These are phyloP conservation scores for Sporopachydermia quercuum DNA, from an alignment of 805 yeast species.

Conservation along the genomic window DNA sequence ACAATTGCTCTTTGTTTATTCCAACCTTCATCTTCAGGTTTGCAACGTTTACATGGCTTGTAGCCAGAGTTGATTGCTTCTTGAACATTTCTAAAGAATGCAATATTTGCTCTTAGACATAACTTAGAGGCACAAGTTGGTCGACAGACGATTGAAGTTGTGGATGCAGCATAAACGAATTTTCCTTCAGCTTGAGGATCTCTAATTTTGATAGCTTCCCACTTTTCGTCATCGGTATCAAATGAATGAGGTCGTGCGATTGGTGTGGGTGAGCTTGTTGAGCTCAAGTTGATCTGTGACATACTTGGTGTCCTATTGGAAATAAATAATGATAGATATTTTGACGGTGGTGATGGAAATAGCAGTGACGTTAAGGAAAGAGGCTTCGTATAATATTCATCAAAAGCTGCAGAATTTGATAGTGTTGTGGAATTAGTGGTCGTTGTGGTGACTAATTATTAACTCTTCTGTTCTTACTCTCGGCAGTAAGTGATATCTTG, in stretches of 20 bases:
- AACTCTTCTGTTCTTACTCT: no score
- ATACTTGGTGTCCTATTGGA: no score
- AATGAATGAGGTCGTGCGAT: not conserved
- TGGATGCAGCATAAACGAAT: constrained; percentile 19
- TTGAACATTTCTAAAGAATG: constrained; percentile 2
- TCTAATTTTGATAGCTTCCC: constrained; percentile 32
- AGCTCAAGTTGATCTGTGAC: no score
- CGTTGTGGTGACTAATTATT: no score
- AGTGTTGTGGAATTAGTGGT: no score
- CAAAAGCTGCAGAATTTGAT: no score
- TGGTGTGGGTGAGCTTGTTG: no score
- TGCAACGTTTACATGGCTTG: constrained; percentile 7
- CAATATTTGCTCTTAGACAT: constrained; percentile 4
- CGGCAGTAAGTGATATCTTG: no score
- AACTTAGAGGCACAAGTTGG: constrained; percentile 5
- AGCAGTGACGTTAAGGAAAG: no score
- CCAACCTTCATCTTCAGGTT: constrained; percentile 14
- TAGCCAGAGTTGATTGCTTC: constrained; percentile 4
- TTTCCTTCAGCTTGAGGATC: constrained; percentile 31
- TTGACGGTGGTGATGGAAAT: no score
- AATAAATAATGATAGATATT: no score
- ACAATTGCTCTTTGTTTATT: not conserved
- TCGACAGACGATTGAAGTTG: constrained; percentile 5
- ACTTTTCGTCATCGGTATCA: constrained; percentile 8
- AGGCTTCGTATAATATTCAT: no score